Conservation (phyloP, 257 asterid species). For the Coffea eugenioides region DNA sequence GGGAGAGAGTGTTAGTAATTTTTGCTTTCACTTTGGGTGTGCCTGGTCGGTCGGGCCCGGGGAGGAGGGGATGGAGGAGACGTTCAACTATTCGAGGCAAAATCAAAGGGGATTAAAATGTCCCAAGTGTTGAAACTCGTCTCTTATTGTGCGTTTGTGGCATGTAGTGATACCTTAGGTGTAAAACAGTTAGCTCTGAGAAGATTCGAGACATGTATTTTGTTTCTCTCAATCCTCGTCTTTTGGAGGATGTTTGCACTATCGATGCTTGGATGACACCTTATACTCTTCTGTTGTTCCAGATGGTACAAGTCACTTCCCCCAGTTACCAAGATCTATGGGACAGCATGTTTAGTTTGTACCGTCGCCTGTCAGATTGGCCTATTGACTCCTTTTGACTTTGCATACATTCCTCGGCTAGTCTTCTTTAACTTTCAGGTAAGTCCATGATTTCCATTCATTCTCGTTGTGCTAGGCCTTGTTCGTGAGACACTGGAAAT, state of each 20-base stretch:
- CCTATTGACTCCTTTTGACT: slow-evolving; percentile 42
- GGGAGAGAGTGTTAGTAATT: neutral
- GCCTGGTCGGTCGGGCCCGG: too few species aligned
- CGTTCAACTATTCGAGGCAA: too few species aligned
- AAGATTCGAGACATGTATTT: neutral
- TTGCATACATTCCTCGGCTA: slow-evolving; percentile 50
- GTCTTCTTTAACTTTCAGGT: slow-evolving; percentile 70
- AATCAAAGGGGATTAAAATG: too few species aligned
- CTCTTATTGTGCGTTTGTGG: neutral
- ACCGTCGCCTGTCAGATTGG: slow-evolving; percentile 66
- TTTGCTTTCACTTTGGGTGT: too few species aligned
- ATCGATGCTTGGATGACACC: slow-evolving; percentile 4
- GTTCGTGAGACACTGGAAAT: neutral
- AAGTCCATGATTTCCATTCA: neutral
- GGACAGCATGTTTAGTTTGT: slow-evolving; percentile 68
- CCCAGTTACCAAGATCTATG: slow-evolving; percentile 86
- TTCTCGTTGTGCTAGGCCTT: neutral
- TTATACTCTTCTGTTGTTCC: slow-evolving; percentile 21
- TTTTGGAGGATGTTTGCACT: too few species aligned
- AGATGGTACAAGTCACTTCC: slow-evolving; percentile 92
- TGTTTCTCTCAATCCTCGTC: neutral
- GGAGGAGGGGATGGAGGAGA: too few species aligned
- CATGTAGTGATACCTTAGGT: neutral
- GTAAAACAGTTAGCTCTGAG: neutral
- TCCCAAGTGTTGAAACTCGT: too few species aligned